Evolutionary conservation across 1,139 yeast genomes (phyloP).

Genomic region (Scheffersomyces parashehatae): DNA sequence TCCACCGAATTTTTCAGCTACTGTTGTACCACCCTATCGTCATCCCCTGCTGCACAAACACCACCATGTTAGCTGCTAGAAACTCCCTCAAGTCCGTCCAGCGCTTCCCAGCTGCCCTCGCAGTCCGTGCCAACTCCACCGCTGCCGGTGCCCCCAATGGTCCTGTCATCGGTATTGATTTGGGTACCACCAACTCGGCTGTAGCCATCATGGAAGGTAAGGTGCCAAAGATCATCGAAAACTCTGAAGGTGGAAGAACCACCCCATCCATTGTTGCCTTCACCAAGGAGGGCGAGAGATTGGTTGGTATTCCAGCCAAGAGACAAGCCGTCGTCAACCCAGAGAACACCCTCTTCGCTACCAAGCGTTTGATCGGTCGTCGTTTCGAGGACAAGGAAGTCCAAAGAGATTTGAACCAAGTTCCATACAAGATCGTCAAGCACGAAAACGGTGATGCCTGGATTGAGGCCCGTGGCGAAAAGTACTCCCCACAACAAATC

Average conservation of each 20-base stretch:
- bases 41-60: background rate
- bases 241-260: slow-evolving; percentile 98
- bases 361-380: slow-evolving; percentile 98
- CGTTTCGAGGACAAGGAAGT: slow-evolving; percentile 95
- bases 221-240: slow-evolving; percentile 93
- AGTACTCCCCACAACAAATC: slow-evolving; percentile 94
- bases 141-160: slow-evolving; percentile 54
- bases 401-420: slow-evolving; percentile 94
- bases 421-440: slow-evolving; percentile 95
- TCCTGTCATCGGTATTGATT: slow-evolving; percentile 95
- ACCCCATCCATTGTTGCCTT: slow-evolving; percentile 98
- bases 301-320: slow-evolving; percentile 98
- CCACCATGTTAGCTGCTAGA: slow-evolving; percentile 48
- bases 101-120: slow-evolving; percentile 41
- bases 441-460: slow-evolving; percentile 98
- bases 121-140: slow-evolving; percentile 54
- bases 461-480: slow-evolving; percentile 95
- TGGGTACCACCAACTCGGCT: slow-evolving; percentile 99
- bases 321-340: slow-evolving; percentile 99
- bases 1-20: too few relatives aligned
- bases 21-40: too few relatives aligned
- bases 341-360: slow-evolving; percentile 95
- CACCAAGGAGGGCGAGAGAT: slow-evolving; percentile 88
- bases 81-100: slow-evolving; percentile 42
- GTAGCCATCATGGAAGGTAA: slow-evolving; percentile 98